phyloP scores from a whole-genome alignment of 495 filamentous ascomycete species.

The Wilcoxina mikolae region DNA sequence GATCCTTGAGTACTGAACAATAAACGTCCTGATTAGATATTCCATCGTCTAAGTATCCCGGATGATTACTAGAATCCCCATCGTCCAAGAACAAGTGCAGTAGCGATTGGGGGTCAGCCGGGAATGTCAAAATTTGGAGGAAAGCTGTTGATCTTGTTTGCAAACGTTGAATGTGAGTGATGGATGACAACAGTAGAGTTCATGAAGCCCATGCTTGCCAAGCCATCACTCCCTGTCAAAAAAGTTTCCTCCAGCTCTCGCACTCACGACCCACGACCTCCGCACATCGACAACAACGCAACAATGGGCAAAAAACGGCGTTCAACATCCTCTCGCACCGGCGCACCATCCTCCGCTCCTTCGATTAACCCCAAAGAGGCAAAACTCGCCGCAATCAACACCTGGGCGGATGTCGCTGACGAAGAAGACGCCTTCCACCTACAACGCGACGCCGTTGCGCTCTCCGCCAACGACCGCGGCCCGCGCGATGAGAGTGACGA shows the following conservation, averaged over 20 bases:
- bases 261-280: not conserved
- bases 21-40: too few species aligned
- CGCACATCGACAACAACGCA: slow-evolving; percentile 2
- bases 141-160: too few species aligned
- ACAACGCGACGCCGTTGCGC: slow-evolving; percentile 65
- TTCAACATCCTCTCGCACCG: slow-evolving; percentile 7
- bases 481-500: slow-evolving; percentile 7
- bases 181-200: too few species aligned
- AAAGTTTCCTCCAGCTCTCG: slow-evolving; percentile 1
- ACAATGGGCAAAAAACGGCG: slow-evolving; percentile 24
- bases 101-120: too few species aligned
- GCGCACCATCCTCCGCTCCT: slow-evolving; percentile 31
- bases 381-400: slow-evolving; percentile 43
- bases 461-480: slow-evolving; percentile 33
- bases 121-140: too few species aligned
- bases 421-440: slow-evolving; percentile 85
- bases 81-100: too few species aligned
- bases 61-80: too few species aligned
- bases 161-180: too few species aligned
- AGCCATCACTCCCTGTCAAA: not conserved
- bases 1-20: too few species aligned
- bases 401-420: slow-evolving; percentile 76
- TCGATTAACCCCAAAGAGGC: slow-evolving; percentile 40
- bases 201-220: too few species aligned
- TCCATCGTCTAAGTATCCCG: too few species aligned